A percentile compares a stretch with the other conserved stretches of the same genome.
These are phyloP conservation scores for Taiozyma sp. DNA, from an alignment of 1,139 yeast genomes.

Conservation along the genomic window DNA sequence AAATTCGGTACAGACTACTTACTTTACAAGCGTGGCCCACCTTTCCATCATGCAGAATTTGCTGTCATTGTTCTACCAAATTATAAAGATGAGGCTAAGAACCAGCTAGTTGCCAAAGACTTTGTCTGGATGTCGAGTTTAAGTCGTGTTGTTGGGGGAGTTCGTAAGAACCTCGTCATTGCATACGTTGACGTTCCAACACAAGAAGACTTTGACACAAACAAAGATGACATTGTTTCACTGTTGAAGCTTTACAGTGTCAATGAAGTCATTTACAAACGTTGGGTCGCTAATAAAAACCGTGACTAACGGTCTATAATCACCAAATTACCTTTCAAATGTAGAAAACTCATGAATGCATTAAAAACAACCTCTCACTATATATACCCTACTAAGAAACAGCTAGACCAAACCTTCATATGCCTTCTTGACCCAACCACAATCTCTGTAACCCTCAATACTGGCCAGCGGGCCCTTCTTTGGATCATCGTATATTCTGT, in stretches of 20 bases:
- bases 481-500: constrained; percentile 41
- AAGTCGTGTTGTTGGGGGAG: constrained; percentile 83
- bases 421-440: constrained; percentile 68
- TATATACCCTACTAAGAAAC: neutral
- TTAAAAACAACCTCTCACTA: neutral
- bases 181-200: constrained; percentile 56
- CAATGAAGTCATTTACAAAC: constrained; percentile 59
- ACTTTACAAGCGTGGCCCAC: constrained; percentile 87
- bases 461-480: constrained; percentile 48
- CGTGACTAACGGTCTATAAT: constrained; percentile 43
- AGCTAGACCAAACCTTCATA: constrained; percentile 37
- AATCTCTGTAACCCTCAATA: constrained; percentile 55
- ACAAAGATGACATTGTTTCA: constrained; percentile 25
- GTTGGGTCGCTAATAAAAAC: constrained; percentile 84
- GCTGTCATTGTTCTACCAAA: constrained; percentile 50
- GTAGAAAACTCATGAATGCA: neutral
- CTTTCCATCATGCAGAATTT: constrained; percentile 90
- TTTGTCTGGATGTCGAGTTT: constrained; percentile 65
- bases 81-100: constrained; percentile 26
- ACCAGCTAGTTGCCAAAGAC: constrained; percentile 25
- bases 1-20: constrained; percentile 86
- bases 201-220: constrained; percentile 27
- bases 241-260: constrained; percentile 41
- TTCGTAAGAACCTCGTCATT: constrained; percentile 69
- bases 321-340: no score